Evolutionary conservation across 768 basidiomycete species (phyloP), one percentile per base, ranked within the genome.

Genomic region (Termitomyces titanicus): DNA sequence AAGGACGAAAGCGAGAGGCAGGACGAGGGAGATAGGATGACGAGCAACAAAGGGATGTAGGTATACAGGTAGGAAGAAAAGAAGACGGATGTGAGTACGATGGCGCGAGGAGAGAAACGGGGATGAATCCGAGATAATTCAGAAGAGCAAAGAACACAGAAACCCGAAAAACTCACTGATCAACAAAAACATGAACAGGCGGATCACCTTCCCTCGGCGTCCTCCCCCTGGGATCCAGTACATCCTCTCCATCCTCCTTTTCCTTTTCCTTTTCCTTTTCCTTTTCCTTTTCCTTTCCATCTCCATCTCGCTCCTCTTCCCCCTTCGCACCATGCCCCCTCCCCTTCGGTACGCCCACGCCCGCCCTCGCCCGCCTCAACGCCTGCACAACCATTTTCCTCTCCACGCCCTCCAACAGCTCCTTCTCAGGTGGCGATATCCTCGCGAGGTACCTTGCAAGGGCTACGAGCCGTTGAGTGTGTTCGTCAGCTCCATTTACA

Each of bases 151-250:
- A n/a, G n/a, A n/a, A n/a, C n/a, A n/a, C 7, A 24, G 38, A 60
- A 49, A 58, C 25, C 0, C 25, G 47, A 56, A 47, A 56, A 52
- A 55, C 78, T 79, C 55, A 84, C 83, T 84, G 83, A 64, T 85
- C 83, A 60, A 85, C 74, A 68, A 85, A 84, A 58, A 77, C 66
- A 62, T 77, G 77, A 27, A 76, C 66, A 40, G 74, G 63, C 9
- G 68, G 66, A 51, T 74, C 74, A 15, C 65, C 67, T 43, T 66
- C 64, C 45, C 61, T 63, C 22, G 70, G 67, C 34, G 65, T 55
- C 44, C 68, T 66, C 20, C 71, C 70, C 43, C 74, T 61, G n/a
- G 73, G 70, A 55, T 75, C 74, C 11, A 73, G 51, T 24, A 68
- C 67, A 31, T 67, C 67, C 15, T 69, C 53, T 47, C 44, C 44